phyloP scores from a whole-genome alignment of 495 filamentous ascomycete species.

The Hypoxylon fuscum region DNA sequence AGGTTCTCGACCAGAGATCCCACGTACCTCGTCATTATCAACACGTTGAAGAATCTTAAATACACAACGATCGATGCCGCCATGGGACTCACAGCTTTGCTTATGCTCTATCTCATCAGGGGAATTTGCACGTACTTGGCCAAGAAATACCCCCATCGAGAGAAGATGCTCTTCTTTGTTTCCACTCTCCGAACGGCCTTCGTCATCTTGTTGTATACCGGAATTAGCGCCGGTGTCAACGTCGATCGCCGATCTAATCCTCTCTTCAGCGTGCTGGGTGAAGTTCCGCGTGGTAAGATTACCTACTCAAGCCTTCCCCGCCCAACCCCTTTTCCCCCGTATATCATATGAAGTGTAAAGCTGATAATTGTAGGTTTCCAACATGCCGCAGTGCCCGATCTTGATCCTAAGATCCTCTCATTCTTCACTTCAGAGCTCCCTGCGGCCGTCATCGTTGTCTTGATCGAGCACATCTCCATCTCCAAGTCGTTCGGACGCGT shows the following conservation, averaged over 20 bases:
- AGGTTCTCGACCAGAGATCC: conserved; percentile 51
- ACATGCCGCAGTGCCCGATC: conserved; percentile 47
- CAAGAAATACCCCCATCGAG: conserved; percentile 47
- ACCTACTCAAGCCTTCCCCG: too few species aligned
- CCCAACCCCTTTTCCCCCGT: background rate
- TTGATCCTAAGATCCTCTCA: conserved; percentile 45
- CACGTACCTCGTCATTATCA: conserved; percentile 62
- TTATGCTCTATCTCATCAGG: conserved; percentile 60
- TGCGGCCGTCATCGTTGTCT: conserved; percentile 56
- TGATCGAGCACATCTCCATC: conserved; percentile 65
- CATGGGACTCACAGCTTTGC: conserved; percentile 60
- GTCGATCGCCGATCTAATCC: conserved; percentile 37
- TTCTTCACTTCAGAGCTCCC: conserved; percentile 50
- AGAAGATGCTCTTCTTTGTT: conserved; percentile 56
- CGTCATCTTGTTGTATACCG: conserved; percentile 55
- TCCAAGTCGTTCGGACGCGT: conserved; percentile 63
- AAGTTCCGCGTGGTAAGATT: conserved; percentile 53
- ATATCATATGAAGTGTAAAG: background rate
- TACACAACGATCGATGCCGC: conserved; percentile 60
- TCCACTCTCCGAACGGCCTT: conserved; percentile 57
- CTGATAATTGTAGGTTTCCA: conserved; percentile 52
- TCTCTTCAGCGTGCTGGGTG: conserved; percentile 54
- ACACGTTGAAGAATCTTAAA: conserved; percentile 58
- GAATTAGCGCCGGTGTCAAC: conserved; percentile 51
- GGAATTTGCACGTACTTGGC: conserved; percentile 54